Evolutionary conservation across 2,329 filamentous ascomycete genomes (phyloP).

Genomic region (Rhynchosporium agropyri): DNA sequence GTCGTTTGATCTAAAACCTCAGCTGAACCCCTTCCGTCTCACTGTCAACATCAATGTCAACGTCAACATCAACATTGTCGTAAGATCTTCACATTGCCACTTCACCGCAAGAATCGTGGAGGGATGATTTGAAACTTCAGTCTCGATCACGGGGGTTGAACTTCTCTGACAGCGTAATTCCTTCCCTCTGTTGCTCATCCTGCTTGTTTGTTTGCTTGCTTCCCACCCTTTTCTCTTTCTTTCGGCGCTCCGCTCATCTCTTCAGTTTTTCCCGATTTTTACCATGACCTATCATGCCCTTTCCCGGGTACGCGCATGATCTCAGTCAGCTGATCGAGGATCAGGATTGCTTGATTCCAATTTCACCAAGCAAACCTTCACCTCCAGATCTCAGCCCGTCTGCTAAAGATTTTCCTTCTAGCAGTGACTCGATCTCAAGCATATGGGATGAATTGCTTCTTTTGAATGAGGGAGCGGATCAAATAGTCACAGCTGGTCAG

Average conservation of each 20-base stretch:
- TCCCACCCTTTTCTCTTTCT: neutral
- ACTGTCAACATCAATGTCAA: neutral
- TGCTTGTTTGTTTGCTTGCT: neutral
- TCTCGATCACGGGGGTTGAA: slow-evolving; percentile 9
- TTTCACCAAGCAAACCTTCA: slow-evolving; percentile 20
- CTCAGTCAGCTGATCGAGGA: slow-evolving; percentile 28
- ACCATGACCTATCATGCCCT: slow-evolving; percentile 15
- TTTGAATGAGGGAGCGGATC: neutral
- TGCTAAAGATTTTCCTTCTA: neutral
- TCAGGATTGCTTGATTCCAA: slow-evolving; percentile 32
- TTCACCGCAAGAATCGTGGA: too few relatives aligned
- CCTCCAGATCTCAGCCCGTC: slow-evolving; percentile 1
- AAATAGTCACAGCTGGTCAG: neutral
- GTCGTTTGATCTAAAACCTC: neutral
- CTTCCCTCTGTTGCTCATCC: neutral
- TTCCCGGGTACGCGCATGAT: slow-evolving; percentile 26
- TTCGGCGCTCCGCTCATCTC: neutral
- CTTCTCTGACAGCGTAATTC: slow-evolving; percentile 2
- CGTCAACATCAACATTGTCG: slow-evolving; percentile 1
- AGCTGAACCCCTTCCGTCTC: neutral
- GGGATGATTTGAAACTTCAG: neutral
- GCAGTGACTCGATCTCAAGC: slow-evolving; percentile 13
- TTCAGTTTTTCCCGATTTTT: neutral
- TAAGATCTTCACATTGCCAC: neutral
- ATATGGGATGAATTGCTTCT: slow-evolving; percentile 13